phyloP scores from a whole-genome alignment of 148 eudicot species.

The Rhododendron molle region DNA sequence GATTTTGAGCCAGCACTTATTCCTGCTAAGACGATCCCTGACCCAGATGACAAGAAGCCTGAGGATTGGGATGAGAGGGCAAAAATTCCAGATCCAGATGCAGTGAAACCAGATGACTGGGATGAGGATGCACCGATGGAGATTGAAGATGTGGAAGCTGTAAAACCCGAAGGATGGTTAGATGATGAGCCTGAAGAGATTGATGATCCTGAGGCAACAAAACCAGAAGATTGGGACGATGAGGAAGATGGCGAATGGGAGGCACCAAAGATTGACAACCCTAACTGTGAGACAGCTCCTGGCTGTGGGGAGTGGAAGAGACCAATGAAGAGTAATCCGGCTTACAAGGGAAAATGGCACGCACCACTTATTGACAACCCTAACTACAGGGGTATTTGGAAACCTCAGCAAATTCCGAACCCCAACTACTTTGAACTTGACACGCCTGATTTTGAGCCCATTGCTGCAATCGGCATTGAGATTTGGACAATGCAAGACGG shows the following conservation, averaged over 20 bases:
- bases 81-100: conserved; percentile 65
- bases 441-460: conserved; percentile 77
- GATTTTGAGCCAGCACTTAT: conserved; percentile 79
- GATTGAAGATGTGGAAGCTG: conserved; percentile 84
- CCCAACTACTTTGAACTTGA: conserved; percentile 80
- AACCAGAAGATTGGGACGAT: conserved; percentile 98
- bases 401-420: conserved; percentile 78
- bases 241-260: conserved; percentile 99
- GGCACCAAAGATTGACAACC: conserved; percentile 89
- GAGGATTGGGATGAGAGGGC: conserved; percentile 95
- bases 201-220: conserved; percentile 90
- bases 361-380: conserved; percentile 88
- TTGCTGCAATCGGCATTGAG: conserved; percentile 96
- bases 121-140: conserved; percentile 98
- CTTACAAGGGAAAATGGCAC: conserved; percentile 90
- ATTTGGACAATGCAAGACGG: conserved; percentile 98
- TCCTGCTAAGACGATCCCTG: conserved; percentile 78
- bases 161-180: conserved; percentile 95
- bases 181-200: conserved; percentile 93
- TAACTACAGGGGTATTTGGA: conserved; percentile 90
- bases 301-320: conserved; percentile 98
- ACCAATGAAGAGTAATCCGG: conserved; percentile 78
- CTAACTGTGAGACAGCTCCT: conserved; percentile 77
- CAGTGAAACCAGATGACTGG: conserved; percentile 91
- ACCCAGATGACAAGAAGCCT: conserved; percentile 89